Evolutionary conservation across 495 filamentous ascomycete species (phyloP).

Genomic region (Trypethelium eluteriae): DNA sequence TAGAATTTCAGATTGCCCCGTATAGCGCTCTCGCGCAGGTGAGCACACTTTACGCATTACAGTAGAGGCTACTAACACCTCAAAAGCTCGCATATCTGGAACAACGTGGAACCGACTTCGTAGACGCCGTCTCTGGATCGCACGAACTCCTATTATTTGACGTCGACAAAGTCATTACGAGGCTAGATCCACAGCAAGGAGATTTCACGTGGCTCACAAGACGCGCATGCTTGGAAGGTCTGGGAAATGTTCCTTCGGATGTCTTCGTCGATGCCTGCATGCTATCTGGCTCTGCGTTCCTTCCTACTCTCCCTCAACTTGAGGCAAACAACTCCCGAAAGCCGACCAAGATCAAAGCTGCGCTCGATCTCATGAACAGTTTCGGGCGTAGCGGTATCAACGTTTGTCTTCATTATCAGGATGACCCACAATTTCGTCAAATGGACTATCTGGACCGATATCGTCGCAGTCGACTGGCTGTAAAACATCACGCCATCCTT

Average conservation of each 20-base stretch:
- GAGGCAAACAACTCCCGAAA: constrained; percentile 46
- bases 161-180: constrained; percentile 72
- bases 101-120: constrained; percentile 56
- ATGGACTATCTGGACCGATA: constrained; percentile 75
- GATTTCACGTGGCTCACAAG: constrained; percentile 66
- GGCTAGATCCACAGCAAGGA: constrained; percentile 60
- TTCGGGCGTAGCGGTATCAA: constrained; percentile 54
- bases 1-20: constrained; percentile 80
- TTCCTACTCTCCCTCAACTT: constrained; percentile 69
- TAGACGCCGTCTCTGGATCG: constrained; percentile 74
- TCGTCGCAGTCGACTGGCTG: constrained; percentile 68
- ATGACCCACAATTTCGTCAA: constrained; percentile 61
- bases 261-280: constrained; percentile 77
- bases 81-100: constrained; percentile 73
- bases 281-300: constrained; percentile 70
- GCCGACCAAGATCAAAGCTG: constrained; percentile 54
- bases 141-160: constrained; percentile 86
- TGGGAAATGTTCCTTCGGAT: constrained; percentile 59
- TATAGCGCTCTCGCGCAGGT: constrained; percentile 89
- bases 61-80: background rate
- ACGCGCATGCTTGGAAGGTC: constrained; percentile 57
- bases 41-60: background rate
- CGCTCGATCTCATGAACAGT: constrained; percentile 57
- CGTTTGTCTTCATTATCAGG: constrained; percentile 61
- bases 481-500: constrained; percentile 81